Conservation (phyloP, 495 filamentous ascomycete species). For the Peziza echinospora region DNA sequence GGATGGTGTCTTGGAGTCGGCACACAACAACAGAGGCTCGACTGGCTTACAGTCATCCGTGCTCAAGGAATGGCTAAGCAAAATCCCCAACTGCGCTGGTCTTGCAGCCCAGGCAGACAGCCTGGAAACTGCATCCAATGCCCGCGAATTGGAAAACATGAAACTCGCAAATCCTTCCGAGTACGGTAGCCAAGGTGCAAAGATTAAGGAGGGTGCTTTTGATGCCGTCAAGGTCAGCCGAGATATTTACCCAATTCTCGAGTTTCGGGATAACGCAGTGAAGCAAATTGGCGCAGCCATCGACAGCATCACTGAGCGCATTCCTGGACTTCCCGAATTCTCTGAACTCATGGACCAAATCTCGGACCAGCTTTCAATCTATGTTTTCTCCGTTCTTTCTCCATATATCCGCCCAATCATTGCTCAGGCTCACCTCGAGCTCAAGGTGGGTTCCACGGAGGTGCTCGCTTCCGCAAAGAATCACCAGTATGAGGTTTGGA, state of each 20-base stretch:
- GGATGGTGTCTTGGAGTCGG: slow-evolving; percentile 46
- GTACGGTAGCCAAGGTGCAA: slow-evolving; percentile 1
- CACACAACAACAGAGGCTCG: slow-evolving; percentile 26
- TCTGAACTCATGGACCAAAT: slow-evolving; percentile 74
- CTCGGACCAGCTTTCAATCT: slow-evolving; percentile 71
- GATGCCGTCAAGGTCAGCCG: slow-evolving; percentile 61
- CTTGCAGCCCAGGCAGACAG: slow-evolving; percentile 56
- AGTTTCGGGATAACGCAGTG: slow-evolving; percentile 84
- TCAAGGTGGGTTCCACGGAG: slow-evolving; percentile 63
- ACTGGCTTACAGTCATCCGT: slow-evolving; percentile 21
- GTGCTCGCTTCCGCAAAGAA: slow-evolving; percentile 62
- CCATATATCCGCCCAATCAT: slow-evolving; percentile 85
- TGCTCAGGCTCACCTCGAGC: slow-evolving; percentile 52
- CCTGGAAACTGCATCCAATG: slow-evolving; percentile 52
- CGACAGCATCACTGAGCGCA: slow-evolving; percentile 34
- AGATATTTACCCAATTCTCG: slow-evolving; percentile 84
- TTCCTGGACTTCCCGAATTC: slow-evolving; percentile 43
- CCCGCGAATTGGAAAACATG: slow-evolving; percentile 45
- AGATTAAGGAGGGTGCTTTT: slow-evolving; percentile 24
- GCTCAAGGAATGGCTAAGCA: slow-evolving; percentile 47
- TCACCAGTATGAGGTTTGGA: slow-evolving; percentile 83
- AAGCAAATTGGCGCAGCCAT: slow-evolving; percentile 61
- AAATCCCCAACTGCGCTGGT: slow-evolving; percentile 57
- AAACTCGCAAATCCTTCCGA: slow-evolving; percentile 6
- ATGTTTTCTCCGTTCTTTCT: slow-evolving; percentile 70